A percentile compares a stretch with the other conserved stretches of the same genome.
Evolutionary conservation across 2,329 filamentous ascomycete genomes (phyloP).

Genomic region (Cryphonectria japonica): DNA sequence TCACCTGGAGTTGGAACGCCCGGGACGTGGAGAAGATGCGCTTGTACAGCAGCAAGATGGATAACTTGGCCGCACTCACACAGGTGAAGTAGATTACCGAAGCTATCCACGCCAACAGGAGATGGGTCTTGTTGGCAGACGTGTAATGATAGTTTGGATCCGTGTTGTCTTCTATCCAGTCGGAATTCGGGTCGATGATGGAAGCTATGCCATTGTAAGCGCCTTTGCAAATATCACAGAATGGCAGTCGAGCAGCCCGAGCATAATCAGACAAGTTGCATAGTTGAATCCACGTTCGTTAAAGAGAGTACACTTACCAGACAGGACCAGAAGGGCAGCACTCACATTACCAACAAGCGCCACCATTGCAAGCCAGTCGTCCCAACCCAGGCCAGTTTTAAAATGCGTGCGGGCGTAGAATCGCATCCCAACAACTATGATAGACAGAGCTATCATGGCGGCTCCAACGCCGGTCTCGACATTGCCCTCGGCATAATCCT

Average conservation of each 20-base stretch:
- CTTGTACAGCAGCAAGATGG: slow-evolving; percentile 39
- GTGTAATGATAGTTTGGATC: slow-evolving; percentile 25
- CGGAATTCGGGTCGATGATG: slow-evolving; percentile 17
- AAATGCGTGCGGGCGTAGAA: slow-evolving; percentile 13
- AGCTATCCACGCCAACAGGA: slow-evolving; percentile 31
- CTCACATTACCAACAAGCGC: slow-evolving; percentile 11
- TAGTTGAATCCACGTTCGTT: background rate
- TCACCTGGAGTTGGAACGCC: slow-evolving; percentile 34
- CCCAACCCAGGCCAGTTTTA: slow-evolving; percentile 20
- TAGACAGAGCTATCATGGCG: slow-evolving; percentile 13
- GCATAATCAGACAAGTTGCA: background rate
- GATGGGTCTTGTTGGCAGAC: slow-evolving; percentile 20
- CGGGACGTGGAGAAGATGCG: slow-evolving; percentile 36
- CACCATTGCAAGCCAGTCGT: slow-evolving; percentile 19
- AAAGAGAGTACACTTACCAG: slow-evolving; percentile 1
- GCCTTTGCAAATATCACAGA: background rate
- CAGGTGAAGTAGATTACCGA: slow-evolving; percentile 39
- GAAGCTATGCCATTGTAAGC: slow-evolving; percentile 1
- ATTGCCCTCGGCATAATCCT: slow-evolving; percentile 9
- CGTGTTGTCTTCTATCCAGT: slow-evolving; percentile 19
- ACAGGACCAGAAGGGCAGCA: slow-evolving; percentile 22
- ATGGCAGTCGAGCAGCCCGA: background rate
- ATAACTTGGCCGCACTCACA: slow-evolving; percentile 37
- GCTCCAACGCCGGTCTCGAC: slow-evolving; percentile 16
- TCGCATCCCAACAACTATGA: slow-evolving; percentile 11